Conservation (phyloP, 225 moss, liverwort and hornwort genomes). For the Lunularia cruciata region DNA sequence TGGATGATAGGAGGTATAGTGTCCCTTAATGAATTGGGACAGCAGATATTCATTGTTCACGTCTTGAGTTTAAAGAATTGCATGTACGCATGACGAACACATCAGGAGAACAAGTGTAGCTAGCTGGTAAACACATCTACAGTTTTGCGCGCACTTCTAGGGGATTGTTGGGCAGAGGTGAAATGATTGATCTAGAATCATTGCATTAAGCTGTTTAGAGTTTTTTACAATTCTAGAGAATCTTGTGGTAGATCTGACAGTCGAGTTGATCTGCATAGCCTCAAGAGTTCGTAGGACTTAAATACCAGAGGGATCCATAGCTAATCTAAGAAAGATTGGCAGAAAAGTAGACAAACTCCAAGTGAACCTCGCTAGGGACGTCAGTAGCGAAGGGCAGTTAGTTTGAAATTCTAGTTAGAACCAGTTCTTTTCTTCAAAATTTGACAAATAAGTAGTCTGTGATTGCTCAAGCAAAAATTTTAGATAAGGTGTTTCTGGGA, state of each 20-base stretch:
- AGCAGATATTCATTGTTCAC: no score
- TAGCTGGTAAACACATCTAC: no score
- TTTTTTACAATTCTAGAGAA: not conserved
- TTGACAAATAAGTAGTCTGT: not conserved
- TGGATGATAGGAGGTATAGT: no score
- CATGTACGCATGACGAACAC: not conserved
- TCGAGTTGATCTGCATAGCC: not conserved
- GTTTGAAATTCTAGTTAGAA: not conserved
- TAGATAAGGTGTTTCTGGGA: no score
- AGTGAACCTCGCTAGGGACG: not conserved
- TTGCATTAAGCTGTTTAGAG: not conserved
- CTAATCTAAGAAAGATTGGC: not conserved
- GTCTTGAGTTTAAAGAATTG: no score
- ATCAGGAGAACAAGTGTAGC: not conserved
- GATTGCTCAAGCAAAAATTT: not conserved
- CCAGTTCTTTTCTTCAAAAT: not conserved
- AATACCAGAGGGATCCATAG: not conserved
- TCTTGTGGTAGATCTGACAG: not conserved
- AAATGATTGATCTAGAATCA: not conserved
- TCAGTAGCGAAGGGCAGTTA: not conserved
- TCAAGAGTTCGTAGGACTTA: not conserved
- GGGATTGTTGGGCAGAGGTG: not conserved
- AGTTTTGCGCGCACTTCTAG: not conserved
- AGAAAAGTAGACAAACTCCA: not conserved
- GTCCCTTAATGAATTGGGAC: no score